Conservation (phyloP, 345 rosid genomes). For the Gossypium arboreum region DNA sequence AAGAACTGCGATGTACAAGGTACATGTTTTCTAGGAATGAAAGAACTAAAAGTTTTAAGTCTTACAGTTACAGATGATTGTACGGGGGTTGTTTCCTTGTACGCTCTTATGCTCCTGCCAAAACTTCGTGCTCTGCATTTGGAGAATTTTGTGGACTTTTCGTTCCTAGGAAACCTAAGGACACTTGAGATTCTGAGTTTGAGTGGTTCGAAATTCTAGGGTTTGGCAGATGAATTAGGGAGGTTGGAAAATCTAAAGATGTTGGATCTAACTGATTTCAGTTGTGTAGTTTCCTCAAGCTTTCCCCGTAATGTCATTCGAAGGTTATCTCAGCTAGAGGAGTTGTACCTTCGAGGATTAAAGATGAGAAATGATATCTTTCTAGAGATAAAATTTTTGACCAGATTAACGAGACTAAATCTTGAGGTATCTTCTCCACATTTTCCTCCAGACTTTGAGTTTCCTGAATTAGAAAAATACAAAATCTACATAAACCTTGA, state of each 20-base stretch:
- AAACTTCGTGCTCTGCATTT: background rate
- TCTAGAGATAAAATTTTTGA: background rate
- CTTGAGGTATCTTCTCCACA: background rate
- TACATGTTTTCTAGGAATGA: background rate
- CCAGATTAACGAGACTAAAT: background rate
- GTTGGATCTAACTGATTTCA: background rate
- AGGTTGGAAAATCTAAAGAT: background rate
- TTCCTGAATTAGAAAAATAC: background rate
- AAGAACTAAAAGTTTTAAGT: background rate
- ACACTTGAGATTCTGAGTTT: background rate
- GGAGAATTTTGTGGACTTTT: background rate
- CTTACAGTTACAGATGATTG: no score
- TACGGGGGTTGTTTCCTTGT: background rate
- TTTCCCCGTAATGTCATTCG: background rate
- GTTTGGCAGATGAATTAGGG: background rate
- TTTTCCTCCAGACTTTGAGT: background rate
- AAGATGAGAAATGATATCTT: background rate
- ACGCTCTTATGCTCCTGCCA: background rate
- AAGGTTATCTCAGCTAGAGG: background rate
- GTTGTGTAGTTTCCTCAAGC: rapidly evolving
- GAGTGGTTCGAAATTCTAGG: rapidly evolving
- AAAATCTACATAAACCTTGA: rapidly evolving
- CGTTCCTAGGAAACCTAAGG: background rate
- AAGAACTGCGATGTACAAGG: background rate
- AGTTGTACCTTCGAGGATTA: background rate